Conservation (phyloP, 1,284 basidiomycete genomes). For the Puccinia horiana region DNA sequence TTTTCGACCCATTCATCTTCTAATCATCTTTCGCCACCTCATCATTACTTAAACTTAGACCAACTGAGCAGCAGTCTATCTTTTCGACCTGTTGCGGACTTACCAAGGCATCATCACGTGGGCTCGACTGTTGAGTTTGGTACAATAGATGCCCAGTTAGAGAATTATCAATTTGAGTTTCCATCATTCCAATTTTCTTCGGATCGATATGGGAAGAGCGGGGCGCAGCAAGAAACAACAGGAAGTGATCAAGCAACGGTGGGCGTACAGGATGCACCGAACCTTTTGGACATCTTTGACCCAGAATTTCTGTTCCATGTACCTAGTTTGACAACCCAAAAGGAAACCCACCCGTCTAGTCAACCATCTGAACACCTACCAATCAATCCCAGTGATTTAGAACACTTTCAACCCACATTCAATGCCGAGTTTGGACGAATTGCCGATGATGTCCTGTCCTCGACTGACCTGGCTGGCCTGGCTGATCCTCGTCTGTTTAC, state of each 20-base stretch:
- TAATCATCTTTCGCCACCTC: background rate
- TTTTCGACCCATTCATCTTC: slow-evolving; percentile 22
- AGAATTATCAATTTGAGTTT: slow-evolving; percentile 7
- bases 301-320: background rate
- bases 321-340: background rate
- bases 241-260: background rate
- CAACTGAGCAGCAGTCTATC: background rate
- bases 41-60: background rate
- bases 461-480: too few species aligned
- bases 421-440: slow-evolving; percentile 4
- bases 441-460: too few species aligned
- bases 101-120: background rate
- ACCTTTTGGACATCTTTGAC: background rate
- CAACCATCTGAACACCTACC: too few species aligned
- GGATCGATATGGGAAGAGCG: background rate
- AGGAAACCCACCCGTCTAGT: background rate
- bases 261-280: background rate
- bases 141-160: background rate
- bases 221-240: background rate
- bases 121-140: slow-evolving; percentile 1
- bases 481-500: too few species aligned
- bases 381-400: background rate
- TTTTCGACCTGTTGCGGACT: background rate
- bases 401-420: slow-evolving; percentile 12
- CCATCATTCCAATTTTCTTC: background rate